Conservation (phyloP, 1,284 basidiomycete genomes). For the Ganoderma lucidum region DNA sequence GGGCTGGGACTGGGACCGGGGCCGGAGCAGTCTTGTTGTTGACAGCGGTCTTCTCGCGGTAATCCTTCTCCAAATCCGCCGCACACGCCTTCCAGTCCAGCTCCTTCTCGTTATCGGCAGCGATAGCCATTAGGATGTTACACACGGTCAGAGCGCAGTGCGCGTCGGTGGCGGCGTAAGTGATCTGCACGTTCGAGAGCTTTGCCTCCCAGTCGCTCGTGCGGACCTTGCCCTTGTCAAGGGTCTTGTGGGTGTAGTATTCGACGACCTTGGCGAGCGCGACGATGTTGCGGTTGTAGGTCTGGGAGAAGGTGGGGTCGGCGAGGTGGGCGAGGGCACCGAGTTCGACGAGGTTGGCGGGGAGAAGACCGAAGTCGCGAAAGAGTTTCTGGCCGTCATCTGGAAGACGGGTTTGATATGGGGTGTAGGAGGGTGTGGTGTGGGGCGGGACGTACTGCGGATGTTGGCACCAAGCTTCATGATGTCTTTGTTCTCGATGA, state of each 20-base stretch:
- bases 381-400: slow-evolving; percentile 70
- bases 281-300: slow-evolving; percentile 56
- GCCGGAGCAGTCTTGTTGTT: neutral
- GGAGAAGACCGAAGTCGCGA: slow-evolving; percentile 63
- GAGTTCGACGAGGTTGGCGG: slow-evolving; percentile 63
- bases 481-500: slow-evolving; percentile 55
- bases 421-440: slow-evolving; percentile 2
- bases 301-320: slow-evolving; percentile 49
- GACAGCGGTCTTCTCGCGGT: slow-evolving; percentile 14
- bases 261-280: slow-evolving; percentile 62
- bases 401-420: slow-evolving; percentile 32
- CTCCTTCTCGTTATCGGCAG: slow-evolving; percentile 37
- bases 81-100: slow-evolving; percentile 44
- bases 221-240: slow-evolving; percentile 62
- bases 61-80: slow-evolving; percentile 35
- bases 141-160: slow-evolving; percentile 61
- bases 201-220: slow-evolving; percentile 63
- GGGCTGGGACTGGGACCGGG: neutral
- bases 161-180: slow-evolving; percentile 64
- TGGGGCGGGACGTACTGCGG: slow-evolving; percentile 49
- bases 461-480: slow-evolving; percentile 70
- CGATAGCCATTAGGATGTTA: slow-evolving; percentile 49
- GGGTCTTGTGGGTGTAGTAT: slow-evolving; percentile 54
- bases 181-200: slow-evolving; percentile 49
- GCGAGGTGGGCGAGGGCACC: slow-evolving; percentile 56